Conservation (phyloP, 179 eudicot species). For the Dionaea muscipula region DNA sequence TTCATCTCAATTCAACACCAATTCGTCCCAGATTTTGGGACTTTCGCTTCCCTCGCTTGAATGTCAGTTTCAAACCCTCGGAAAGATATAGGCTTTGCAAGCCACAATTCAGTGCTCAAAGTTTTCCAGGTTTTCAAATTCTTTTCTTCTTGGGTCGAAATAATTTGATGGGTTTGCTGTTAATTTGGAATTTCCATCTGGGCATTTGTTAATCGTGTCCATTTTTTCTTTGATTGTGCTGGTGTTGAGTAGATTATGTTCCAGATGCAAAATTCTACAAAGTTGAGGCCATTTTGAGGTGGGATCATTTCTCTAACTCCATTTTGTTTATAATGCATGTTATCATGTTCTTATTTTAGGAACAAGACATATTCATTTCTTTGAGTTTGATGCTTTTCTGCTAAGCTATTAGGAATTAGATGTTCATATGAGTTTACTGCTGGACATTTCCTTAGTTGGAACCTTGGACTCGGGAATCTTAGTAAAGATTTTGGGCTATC, state of each 20-base stretch:
- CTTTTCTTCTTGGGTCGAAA: too few relatives aligned
- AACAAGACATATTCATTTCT: too few relatives aligned
- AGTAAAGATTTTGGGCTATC: too few relatives aligned
- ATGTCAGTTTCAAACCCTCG: constrained; percentile 13
- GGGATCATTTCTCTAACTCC: neutral
- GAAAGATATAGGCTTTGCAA: constrained; percentile 3
- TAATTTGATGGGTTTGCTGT: neutral
- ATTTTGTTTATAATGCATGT: neutral
- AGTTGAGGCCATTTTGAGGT: constrained; percentile 28
- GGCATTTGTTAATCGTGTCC: neutral
- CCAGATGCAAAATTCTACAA: constrained; percentile 40
- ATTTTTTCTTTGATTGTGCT: neutral
- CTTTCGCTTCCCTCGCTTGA: constrained; percentile 11
- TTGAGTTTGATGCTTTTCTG: too few relatives aligned
- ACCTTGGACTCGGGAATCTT: neutral
- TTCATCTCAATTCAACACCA: constrained; percentile 5
- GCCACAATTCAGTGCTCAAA: constrained; percentile 31
- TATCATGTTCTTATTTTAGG: too few relatives aligned
- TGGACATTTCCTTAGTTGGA: neutral
- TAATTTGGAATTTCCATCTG: neutral
- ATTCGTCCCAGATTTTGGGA: constrained; percentile 10
- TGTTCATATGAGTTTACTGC: neutral
- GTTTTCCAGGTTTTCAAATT: constrained; percentile 15
- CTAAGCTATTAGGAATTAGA: neutral
- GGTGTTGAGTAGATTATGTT: constrained; percentile 21